Percentiles rank a stretch among this genome's conserved stretches.
Conservation (phyloP, 352 stramenopile genomes). For the Phytopythium oedochilum region DNA sequence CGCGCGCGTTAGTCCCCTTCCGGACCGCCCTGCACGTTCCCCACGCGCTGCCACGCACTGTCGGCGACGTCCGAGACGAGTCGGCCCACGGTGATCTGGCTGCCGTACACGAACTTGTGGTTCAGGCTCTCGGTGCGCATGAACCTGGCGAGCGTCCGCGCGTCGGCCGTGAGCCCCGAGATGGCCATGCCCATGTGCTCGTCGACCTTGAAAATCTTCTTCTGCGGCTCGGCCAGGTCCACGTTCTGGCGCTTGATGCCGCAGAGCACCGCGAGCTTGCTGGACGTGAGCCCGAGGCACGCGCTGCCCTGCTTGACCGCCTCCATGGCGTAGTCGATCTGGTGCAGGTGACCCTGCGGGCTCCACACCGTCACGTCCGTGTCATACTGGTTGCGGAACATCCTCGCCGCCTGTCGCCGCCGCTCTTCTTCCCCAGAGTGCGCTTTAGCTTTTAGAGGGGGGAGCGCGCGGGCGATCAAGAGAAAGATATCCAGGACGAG, state of each 20-base stretch:
- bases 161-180: conserved; percentile 96
- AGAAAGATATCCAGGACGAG: not conserved
- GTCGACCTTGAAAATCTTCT: conserved; percentile 99
- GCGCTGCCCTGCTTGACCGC: conserved; percentile 95
- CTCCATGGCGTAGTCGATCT: conserved; percentile 97
- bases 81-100: conserved; percentile 90
- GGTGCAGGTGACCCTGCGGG: conserved; percentile 97
- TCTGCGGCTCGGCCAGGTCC: conserved; percentile 94
- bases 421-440: not conserved
- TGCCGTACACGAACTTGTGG: conserved; percentile 99
- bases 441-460: not conserved
- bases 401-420: conserved; percentile 23
- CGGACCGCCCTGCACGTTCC: not conserved
- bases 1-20: not conserved
- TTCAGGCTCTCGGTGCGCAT: conserved; percentile 99
- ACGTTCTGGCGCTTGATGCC: conserved; percentile 83
- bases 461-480: not conserved
- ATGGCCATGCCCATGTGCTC: conserved; percentile 98
- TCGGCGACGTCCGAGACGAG: conserved; percentile 97
- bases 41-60: conserved; percentile 32
- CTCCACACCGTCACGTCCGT: conserved; percentile 99
- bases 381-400: conserved; percentile 99
- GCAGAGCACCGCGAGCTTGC: conserved; percentile 92
- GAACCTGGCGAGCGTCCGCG: conserved; percentile 92
- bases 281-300: conserved; percentile 94